phyloP scores from a whole-genome alignment of 441 rosid species.

The Brassica balearica region DNA sequence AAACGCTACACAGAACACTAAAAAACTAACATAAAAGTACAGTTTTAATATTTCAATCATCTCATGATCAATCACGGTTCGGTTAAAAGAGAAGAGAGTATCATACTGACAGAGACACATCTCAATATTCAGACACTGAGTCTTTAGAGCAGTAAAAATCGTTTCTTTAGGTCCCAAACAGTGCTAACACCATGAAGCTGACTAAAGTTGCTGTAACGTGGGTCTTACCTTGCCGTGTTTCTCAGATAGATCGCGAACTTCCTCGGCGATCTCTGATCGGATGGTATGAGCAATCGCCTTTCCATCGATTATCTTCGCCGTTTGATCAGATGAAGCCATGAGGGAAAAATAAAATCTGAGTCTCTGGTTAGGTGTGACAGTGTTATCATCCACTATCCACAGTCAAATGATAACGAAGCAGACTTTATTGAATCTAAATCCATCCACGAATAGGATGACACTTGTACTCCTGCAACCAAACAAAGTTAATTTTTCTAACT shows the following conservation, averaged over 20 bases:
- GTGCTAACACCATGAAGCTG: background rate
- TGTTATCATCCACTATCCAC: slow-evolving; percentile 1
- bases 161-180: background rate
- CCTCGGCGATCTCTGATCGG: slow-evolving; percentile 82
- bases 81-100: too few relatives aligned
- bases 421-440: slow-evolving; percentile 27
- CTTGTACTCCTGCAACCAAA: slow-evolving; percentile 34
- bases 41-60: background rate
- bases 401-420: slow-evolving; percentile 4
- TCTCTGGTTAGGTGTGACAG: slow-evolving; percentile 12
- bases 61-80: background rate
- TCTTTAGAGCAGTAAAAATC: slow-evolving; percentile 9
- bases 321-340: slow-evolving; percentile 64
- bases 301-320: slow-evolving; percentile 76
- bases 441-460: slow-evolving; percentile 16
- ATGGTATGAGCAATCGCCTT: slow-evolving; percentile 80
- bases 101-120: too few relatives aligned
- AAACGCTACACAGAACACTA: background rate
- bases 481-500: slow-evolving; percentile 11
- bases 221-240: slow-evolving; percentile 89
- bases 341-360: slow-evolving; percentile 13
- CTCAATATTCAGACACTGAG: background rate
- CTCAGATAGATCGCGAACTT: slow-evolving; percentile 64
- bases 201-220: too few relatives aligned
- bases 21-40: slow-evolving; percentile 10